Evolutionary conservation across 306 rosid species (phyloP), one percentile per base, ranked within the genome.

Genomic region (Psophocarpus tetragonolobus): DNA sequence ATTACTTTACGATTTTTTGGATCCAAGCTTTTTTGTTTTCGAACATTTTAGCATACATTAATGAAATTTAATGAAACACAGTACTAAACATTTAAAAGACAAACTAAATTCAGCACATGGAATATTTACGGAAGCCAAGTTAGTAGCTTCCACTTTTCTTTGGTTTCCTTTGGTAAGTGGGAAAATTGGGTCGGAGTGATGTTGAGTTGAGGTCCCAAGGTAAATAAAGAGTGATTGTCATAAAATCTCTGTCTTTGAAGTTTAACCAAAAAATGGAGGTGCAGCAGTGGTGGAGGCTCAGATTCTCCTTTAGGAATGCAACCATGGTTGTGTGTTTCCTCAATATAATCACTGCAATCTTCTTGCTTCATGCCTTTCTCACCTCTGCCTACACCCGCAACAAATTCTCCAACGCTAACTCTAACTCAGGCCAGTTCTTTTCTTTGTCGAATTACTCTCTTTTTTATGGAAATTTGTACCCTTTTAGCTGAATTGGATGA

Each of bases 271-370:
- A 36, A 38, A 88, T 92, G 99, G 99, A 96, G 86, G 88, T 85
- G 12, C 96, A 84, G 62, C 99, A 90, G 75, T 79, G 91, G 85
- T 91, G 91, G 96, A 87, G 81, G 76, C 77, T 83, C 54, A 87
- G 89, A 74, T 79, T 92, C 38, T 91, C 99, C 47, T 96, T 92
- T 88, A 91, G 90, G 80, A 92, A 68, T 80, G 99, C 97, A n/a
- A 96, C 99, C 64, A 80, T 96, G 4, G 51, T 77, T 38, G 84
- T 96, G 33, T 96, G 98, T 32, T 84, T 90, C 71, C 67, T 95
- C 39, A 95, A 95, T 76, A 39, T 91, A 8, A 63, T 91, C 65
- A 71, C 87, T 5, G 94, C 82, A 42, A 84, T 92, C 74, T 85
- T 91, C 68, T 83, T 96, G 91, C 92, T 96, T 78, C 99, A 88